phyloP scores from a whole-genome alignment of 2,329 filamentous ascomycete species.

The Beauveria medogensis region DNA sequence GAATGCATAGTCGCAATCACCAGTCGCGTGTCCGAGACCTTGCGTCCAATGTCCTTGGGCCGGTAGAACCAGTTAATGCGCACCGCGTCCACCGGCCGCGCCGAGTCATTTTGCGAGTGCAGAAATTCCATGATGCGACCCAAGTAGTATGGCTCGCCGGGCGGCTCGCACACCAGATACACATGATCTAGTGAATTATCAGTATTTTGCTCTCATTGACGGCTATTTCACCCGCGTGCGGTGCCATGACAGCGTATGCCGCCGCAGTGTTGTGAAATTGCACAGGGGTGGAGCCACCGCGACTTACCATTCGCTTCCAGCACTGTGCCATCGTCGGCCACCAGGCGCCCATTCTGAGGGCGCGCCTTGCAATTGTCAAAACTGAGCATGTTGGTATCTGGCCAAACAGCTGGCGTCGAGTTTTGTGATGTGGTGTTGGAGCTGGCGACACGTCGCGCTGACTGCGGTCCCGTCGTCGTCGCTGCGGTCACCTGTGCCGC shows the following conservation, averaged over 20 bases:
- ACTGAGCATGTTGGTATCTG: slow-evolving; percentile 79
- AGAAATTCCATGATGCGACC: slow-evolving; percentile 98
- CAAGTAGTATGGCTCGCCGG: slow-evolving; percentile 95
- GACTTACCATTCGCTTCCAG: slow-evolving; percentile 73
- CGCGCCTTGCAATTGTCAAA: slow-evolving; percentile 66
- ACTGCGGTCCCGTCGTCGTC: not conserved
- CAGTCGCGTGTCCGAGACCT: slow-evolving; percentile 80
- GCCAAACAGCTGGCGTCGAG: slow-evolving; percentile 33
- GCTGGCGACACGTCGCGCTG: slow-evolving; percentile 18
- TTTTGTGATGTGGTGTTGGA: slow-evolving; percentile 25
- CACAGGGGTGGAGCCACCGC: slow-evolving; percentile 12
- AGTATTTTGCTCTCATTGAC: not conserved
- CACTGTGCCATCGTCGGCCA: slow-evolving; percentile 83
- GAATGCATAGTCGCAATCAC: slow-evolving; percentile 98
- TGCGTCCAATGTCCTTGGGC: slow-evolving; percentile 89
- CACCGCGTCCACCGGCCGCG: slow-evolving; percentile 71
- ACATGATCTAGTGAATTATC: slow-evolving; percentile 53
- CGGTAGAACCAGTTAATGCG: slow-evolving; percentile 98
- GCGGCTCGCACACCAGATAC: slow-evolving; percentile 94
- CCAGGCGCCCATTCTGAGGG: slow-evolving; percentile 68
- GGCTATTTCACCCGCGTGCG: not conserved
- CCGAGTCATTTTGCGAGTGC: slow-evolving; percentile 66
- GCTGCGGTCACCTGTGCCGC: slow-evolving; percentile 8
- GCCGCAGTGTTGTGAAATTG: slow-evolving; percentile 12
- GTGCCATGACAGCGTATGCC: not conserved